Evolutionary conservation across 495 filamentous ascomycete genomes (phyloP), one percentile per base, ranked within the genome.

Genomic region (Annulohypoxylon bovei): DNA sequence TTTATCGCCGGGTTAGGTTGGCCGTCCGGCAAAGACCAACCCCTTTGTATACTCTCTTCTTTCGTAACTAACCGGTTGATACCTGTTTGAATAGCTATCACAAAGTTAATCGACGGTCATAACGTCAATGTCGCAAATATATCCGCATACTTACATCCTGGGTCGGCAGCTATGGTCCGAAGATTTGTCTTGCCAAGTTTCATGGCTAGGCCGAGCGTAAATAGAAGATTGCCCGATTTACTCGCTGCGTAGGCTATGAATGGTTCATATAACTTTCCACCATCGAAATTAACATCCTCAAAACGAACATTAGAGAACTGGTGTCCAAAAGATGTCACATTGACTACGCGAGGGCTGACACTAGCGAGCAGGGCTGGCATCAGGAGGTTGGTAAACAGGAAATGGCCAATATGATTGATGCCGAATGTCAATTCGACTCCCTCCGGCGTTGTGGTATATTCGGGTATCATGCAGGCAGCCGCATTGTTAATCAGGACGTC

Each of bases 321-420:
- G 70, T 87, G 81, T 0, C 80, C 86, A 14, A 79, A 72, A 65
- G 71, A 78, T 16, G 61, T 73, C 7, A 83, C 60, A 46, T 75
- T 79, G 8, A 84, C 77, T 18, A 83, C 66, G 4, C 81, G 62
- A 14, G 77, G 71, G 8, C 33, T 59, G 4, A 23, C 35, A 3
- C 66, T 58, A 0, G 52, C 66, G 1, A 84, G 14, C 0, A 86
- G 46, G 68, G 84, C 83, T 0, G 49, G 40, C 75, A 87, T 81
- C 30, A 94, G 79, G n/a, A 92, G 79, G 66, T 87, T 86, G 2
- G 88, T 89, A 33, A 94, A 82, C 6, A 93, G 81, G 40, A 86
- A 87, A 67, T 89, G 90, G 1, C 89, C 89, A 30, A 93, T 65
- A 74, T 93, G 86, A 72, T 93, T 93, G 1, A 87, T 90, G 16